phyloP scores from a whole-genome alignment of 108 stramenopile species.

The Skeletonema potamos region DNA sequence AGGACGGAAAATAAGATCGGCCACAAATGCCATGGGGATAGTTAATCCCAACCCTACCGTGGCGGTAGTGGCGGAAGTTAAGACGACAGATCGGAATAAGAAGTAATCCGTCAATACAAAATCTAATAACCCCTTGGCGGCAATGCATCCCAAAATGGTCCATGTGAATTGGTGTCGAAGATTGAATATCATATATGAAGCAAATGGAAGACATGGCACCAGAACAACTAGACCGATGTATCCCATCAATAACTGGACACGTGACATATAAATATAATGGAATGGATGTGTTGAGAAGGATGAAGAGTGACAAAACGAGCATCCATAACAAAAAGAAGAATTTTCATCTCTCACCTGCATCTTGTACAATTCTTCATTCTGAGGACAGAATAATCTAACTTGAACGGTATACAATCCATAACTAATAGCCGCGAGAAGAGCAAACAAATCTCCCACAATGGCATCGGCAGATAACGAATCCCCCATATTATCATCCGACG shows the following conservation, averaged over 20 bases:
- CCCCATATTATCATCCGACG: constrained; percentile 9
- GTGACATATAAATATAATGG: too few species aligned
- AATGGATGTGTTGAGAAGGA: background rate
- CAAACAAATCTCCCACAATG: constrained; percentile 22
- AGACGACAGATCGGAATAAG: constrained; percentile 23
- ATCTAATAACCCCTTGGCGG: constrained; percentile 24
- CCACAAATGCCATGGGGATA: constrained; percentile 36
- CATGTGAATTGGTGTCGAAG: background rate
- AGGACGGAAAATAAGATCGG: constrained; percentile 6
- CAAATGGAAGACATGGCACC: constrained; percentile 16
- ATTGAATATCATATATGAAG: background rate
- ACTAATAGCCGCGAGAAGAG: constrained; percentile 19
- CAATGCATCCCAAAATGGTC: constrained; percentile 1
- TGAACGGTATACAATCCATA: constrained; percentile 38
- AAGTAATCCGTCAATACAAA: constrained; percentile 33
- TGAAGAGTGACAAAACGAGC: background rate
- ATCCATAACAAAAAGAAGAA: too few species aligned
- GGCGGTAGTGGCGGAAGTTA: constrained; percentile 24
- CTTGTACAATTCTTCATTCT: constrained; percentile 35
- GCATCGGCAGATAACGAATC: background rate
- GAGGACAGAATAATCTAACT: constrained; percentile 28
- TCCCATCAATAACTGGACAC: constrained; percentile 22
- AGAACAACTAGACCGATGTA: constrained; percentile 22
- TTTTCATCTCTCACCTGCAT: constrained; percentile 11
- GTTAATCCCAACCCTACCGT: constrained; percentile 33